Evolutionary conservation across 129 eudicot species (phyloP), one percentile per base, ranked within the genome.

Genomic region (Arctium minus): DNA sequence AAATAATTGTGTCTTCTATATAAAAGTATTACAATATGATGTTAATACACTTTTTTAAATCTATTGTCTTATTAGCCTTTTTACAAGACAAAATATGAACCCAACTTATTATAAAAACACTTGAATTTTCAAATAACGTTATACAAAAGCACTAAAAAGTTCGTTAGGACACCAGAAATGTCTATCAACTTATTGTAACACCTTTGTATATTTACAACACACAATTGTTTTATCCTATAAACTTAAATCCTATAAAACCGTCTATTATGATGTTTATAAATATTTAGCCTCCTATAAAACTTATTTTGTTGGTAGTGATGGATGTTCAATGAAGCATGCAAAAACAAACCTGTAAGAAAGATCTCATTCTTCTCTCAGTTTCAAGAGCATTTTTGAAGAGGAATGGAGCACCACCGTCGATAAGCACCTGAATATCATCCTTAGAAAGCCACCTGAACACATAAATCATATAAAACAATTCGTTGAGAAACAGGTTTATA

Each of bases 341-440:
- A 22, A 67, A 64, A 67, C 87, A 65, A 35, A 84, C 87, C 87
- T 84, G 75, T 79, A 96, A 79, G 82, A 90, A 96, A 44, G 89
- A 73, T 78, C 88, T 83, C 95, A 96, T 90, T 82, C 90, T 90
- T 65, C 92, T 87, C 32, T 86, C 86, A 42, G 91, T 85, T 81
- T 85, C 92, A 77, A 86, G 60, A 12, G 93, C 94, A 82, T 84
- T 80, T 75, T 89, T 90, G 88, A 93, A 95, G 31, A 95, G 86
- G 87, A 83, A 93, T 40, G 99, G 95, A 76, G 97, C 81, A 36
- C 97, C 99, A 73, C 86, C 79, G 32, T 86, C 78, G n/a, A 87
- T 87, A 83, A 96, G 87, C 72, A 83, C 92, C 79, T 88, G 89
- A 6, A 93, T 86, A 80, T 96, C 94, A 80, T 78, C 90, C 88